These are phyloP conservation scores for Backusella morwellensis DNA, from an alignment of 192 early-diverging fungal genomes.

Conservation along the genomic window DNA sequence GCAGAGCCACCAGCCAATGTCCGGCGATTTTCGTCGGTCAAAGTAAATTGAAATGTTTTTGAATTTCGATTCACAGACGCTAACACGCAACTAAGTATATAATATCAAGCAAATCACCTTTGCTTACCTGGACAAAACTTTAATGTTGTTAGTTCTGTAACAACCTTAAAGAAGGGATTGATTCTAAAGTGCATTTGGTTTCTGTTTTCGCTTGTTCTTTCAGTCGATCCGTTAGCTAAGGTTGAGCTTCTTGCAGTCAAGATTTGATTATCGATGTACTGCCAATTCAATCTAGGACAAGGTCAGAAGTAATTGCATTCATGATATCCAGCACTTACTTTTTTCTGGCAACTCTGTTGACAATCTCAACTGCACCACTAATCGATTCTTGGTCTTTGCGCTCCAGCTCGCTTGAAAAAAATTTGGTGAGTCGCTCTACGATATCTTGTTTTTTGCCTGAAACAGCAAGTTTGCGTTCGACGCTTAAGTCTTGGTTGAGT, in stretches of 20 bases:
- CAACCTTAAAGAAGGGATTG: background rate
- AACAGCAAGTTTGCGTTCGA: background rate
- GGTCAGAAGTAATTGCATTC: background rate
- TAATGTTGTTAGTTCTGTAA: background rate
- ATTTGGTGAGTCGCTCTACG: background rate
- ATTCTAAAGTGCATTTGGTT: background rate
- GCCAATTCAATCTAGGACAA: background rate
- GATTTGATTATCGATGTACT: background rate
- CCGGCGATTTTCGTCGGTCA: background rate
- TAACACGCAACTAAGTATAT: background rate
- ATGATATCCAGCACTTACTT: background rate
- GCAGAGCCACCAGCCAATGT: background rate
- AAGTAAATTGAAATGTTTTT: background rate
- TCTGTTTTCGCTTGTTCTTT: background rate
- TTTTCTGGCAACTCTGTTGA: constrained; percentile 1
- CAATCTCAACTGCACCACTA: background rate
- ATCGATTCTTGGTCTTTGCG: background rate
- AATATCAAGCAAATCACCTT: background rate
- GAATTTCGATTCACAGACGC: background rate
- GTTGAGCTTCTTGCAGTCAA: background rate
- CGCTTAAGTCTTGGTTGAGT: background rate
- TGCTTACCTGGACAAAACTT: background rate
- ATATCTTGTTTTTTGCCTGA: background rate
- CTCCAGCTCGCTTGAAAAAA: background rate
- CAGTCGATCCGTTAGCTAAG: background rate